Conservation (phyloP, 1,139 yeast species). For the Yamadazyma dendronema region DNA sequence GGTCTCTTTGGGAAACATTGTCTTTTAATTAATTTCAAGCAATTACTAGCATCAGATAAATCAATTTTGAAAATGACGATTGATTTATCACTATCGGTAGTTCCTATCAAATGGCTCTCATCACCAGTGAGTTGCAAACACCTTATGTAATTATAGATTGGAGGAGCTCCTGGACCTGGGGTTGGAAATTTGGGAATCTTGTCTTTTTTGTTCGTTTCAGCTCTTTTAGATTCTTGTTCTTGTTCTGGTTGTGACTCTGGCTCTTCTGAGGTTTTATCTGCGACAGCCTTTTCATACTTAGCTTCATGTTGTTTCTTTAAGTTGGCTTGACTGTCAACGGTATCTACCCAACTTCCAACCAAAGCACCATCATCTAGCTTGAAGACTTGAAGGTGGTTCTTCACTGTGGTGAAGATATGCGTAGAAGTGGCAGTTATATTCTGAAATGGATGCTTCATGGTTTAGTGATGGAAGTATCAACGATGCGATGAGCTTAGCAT, state of each 20-base stretch:
- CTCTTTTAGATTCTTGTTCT: conserved; percentile 26
- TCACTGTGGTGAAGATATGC: conserved; percentile 53
- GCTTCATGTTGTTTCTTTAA: conserved; percentile 46
- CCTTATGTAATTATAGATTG: conserved; percentile 63
- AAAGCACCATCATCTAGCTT: conserved; percentile 28
- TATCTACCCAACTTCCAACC: conserved; percentile 60
- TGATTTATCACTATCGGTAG: conserved; percentile 83
- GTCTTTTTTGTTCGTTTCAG: conserved; percentile 24
- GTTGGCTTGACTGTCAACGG: conserved; percentile 39
- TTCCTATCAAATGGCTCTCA: conserved; percentile 58
- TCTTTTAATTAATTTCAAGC: conserved; percentile 58
- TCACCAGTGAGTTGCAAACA: conserved; percentile 49
- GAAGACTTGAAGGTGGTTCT: conserved; percentile 56
- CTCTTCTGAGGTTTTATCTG: conserved; percentile 18
- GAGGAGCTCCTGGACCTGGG: conserved; percentile 70
- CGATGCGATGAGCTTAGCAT: conserved; percentile 11
- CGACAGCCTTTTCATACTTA: conserved; percentile 26
- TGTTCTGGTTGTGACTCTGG: conserved; percentile 4
- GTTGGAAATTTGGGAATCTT: conserved; percentile 56
- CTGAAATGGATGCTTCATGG: conserved; percentile 74
- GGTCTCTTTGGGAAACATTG: conserved; percentile 90
- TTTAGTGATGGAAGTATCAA: neutral
- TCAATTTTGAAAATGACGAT: conserved; percentile 59
- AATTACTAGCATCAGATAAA: conserved; percentile 23
- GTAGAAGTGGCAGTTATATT: conserved; percentile 45